Evolutionary conservation across 192 early-diverging fungal genomes (phyloP).

Genomic region (Podila horticola): DNA sequence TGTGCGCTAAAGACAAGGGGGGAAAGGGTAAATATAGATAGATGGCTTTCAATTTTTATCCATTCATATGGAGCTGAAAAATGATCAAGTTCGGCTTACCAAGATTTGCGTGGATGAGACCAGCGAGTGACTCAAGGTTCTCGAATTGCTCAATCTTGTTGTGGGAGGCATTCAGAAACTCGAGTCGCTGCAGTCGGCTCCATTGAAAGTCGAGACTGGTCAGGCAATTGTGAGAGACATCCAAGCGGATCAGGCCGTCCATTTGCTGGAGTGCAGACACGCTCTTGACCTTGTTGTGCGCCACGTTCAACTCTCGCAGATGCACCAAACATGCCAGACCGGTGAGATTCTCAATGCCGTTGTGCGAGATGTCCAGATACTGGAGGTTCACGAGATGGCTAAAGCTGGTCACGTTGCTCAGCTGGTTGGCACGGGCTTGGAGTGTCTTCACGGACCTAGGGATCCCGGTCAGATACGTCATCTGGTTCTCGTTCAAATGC

Average conservation of each 20-base stretch:
- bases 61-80: not conserved
- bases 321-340: conserved; percentile 37
- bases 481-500: conserved; percentile 41
- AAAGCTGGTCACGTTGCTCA: conserved; percentile 50
- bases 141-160: conserved; percentile 57
- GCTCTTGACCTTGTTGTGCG: conserved; percentile 53
- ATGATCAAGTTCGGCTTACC: conserved; percentile 11
- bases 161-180: conserved; percentile 55
- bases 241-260: conserved; percentile 45
- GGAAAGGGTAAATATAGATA: not conserved
- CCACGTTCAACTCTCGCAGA: conserved; percentile 50
- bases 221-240: conserved; percentile 51
- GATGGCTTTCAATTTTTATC: not conserved
- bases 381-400: conserved; percentile 43
- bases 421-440: conserved; percentile 31
- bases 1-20: conserved; percentile 34
- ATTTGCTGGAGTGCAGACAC: conserved; percentile 49
- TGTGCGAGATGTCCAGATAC: conserved; percentile 55
- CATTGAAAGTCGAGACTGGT: conserved; percentile 42
- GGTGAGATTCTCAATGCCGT: conserved; percentile 51
- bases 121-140: conserved; percentile 39
- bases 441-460: conserved; percentile 43
- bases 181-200: conserved; percentile 51
- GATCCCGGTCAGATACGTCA: conserved; percentile 34
- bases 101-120: conserved; percentile 53